Conservation (phyloP, 768 basidiomycete species). For the Russula ochroleuca region DNA sequence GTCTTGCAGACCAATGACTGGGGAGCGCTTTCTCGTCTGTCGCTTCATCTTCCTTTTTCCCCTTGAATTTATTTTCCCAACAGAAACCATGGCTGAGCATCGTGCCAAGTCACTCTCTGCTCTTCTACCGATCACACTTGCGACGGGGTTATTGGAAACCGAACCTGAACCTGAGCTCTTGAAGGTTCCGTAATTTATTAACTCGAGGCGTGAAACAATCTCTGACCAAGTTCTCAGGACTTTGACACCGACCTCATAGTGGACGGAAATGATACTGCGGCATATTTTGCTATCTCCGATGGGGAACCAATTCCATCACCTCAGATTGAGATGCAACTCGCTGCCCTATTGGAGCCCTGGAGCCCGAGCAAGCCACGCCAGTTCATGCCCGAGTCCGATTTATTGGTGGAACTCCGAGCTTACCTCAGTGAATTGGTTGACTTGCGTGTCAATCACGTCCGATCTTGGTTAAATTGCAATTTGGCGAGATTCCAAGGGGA, state of each 20-base stretch:
- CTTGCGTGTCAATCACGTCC: constrained; percentile 45
- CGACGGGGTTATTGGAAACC: constrained; percentile 44
- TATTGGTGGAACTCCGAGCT: constrained; percentile 39
- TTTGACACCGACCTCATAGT: constrained; percentile 47
- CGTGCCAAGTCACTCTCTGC: constrained; percentile 38
- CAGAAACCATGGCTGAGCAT: constrained; percentile 50
- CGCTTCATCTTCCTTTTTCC: not conserved
- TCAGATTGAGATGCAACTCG: constrained; percentile 31
- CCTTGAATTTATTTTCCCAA: not conserved
- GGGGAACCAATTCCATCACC: constrained; percentile 24
- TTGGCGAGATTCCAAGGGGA: constrained; percentile 42
- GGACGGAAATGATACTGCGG: constrained; percentile 36
- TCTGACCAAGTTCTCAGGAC: constrained; percentile 37
- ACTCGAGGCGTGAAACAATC: too few relatives aligned
- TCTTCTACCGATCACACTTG: constrained; percentile 45
- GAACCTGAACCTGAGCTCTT: constrained; percentile 46
- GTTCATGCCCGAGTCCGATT: constrained; percentile 39
- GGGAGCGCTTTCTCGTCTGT: constrained; percentile 59
- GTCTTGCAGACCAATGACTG: constrained; percentile 53
- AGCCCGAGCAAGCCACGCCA: constrained; percentile 34
- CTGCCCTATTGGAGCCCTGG: constrained; percentile 33
- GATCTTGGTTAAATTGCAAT: constrained; percentile 51
- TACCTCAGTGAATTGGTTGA: constrained; percentile 39
- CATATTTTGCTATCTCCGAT: constrained; percentile 36
- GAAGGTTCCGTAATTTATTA: constrained; percentile 38